Base-by-base conservation (phyloP, 345 rosid genomes). In the Eucalyptus cloeziana region DNA sequence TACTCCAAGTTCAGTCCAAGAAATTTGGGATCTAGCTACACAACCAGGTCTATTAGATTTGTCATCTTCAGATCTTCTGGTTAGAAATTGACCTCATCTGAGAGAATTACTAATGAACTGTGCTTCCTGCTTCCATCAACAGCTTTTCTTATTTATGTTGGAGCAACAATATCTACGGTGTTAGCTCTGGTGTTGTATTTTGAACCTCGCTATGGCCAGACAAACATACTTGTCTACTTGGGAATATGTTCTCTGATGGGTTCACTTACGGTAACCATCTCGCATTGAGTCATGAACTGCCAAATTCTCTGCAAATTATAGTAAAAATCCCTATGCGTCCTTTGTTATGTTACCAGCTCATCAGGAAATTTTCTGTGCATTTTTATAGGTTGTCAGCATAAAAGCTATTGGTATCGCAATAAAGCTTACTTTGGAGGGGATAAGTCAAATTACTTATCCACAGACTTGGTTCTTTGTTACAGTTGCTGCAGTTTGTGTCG, bases 401-500 rank as follows among this genome's bases (percentile, higher is more conserved):
- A 97, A 97, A 91, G 99, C 99, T 31, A 94, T 97, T 54, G 99
- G 99, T 90, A 97, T 96, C 87, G 99, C 99, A 1, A 94, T 96
- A 87, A 97, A 96, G 95, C 93, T 97, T 91, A 96, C 99, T 40
- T 85, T 97, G 87, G 99, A 96, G 85, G 99, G 99, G 67, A 91
- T 92, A 85, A 97, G 89, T 92, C 99, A 97, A 91, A 88, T 96
- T 86, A 92, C 94, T 90, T 97, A 93, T 92, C 97, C 96, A 31
- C 95, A 96, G 93, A 97, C 98, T 90, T 97, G 99, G 98, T 96
- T 95, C 92, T 97, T 97, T 90, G 87, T 94, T 86, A 95, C 96
- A 87, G 99, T 96, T 90, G 98, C 99, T 21, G 92, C 94, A 69
- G 92, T 96, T 43, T 97, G 99, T 93, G 99, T 96, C 87, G 86